Percentiles rank a stretch among this genome's conserved stretches.
These are phyloP conservation scores for Bolboschoenoplectus hybrid DNA, from an alignment of 202 grass and related monocot species.

Conservation along the genomic window DNA sequence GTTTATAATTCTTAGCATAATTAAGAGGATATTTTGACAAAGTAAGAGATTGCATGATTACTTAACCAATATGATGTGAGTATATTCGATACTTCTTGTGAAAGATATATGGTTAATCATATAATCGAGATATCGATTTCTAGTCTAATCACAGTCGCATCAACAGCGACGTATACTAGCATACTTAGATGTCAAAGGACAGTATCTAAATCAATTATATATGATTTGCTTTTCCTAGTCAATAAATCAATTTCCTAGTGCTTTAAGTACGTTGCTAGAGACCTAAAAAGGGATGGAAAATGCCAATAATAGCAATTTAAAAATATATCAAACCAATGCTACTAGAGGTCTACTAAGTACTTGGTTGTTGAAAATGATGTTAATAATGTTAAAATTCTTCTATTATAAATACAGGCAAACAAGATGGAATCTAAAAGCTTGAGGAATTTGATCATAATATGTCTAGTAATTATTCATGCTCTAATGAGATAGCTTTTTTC, in stretches of 20 bases:
- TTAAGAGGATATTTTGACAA: constrained; percentile 52
- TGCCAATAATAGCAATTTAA: constrained; percentile 19
- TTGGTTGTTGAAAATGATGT: not conserved
- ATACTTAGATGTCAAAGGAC: constrained; percentile 26
- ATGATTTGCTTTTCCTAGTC: constrained; percentile 10
- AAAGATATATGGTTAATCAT: constrained; percentile 43
- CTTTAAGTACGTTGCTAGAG: not conserved
- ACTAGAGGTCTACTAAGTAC: not conserved
- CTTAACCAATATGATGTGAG: constrained; percentile 42
- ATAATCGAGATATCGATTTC: constrained; percentile 40
- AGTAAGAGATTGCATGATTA: constrained; percentile 26
- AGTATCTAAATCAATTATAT: not conserved
- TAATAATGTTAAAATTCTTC: not conserved
- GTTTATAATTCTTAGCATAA: constrained; percentile 29
- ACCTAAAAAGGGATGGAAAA: not conserved
- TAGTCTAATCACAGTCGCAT: constrained; percentile 34
- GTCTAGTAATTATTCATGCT: constrained; percentile 63
- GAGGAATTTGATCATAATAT: constrained; percentile 50
- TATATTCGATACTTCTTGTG: constrained; percentile 47
- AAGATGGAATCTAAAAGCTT: constrained; percentile 45
- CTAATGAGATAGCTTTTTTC: constrained; percentile 51
- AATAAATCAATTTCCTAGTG: not conserved
- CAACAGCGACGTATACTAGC: constrained; percentile 16
- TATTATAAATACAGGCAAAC: constrained; percentile 49
- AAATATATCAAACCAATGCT: not conserved